Base-by-base conservation (phyloP, 2,329 filamentous ascomycete species). In the Verticillium longisporum region DNA sequence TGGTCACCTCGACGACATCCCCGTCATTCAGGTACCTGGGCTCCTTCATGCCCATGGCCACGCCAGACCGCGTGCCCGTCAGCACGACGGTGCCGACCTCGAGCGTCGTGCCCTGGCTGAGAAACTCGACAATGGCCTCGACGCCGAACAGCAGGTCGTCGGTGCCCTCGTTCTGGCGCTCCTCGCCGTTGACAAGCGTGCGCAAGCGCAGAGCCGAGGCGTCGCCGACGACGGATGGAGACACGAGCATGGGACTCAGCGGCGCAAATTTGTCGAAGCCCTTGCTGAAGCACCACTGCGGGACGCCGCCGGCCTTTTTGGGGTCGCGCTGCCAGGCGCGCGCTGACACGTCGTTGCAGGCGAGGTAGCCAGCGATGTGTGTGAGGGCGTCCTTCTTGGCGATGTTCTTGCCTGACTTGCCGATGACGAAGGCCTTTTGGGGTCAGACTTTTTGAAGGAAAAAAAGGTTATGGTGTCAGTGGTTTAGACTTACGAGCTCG, bases 271-370 rank as follows among this genome's bases (percentile, higher is more conserved):
- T 82, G 68, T 85, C 81, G 6, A 78, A 75, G 0, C 77, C 81
- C 68, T 85, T 85, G 58, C 81, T 82, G 61, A 85, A 80, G 64
- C 80, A 84, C 71, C 82, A 85, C 61, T 86, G 83, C 0, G 73
- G 73, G 4, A 74, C 71, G 2, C 69, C 68, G 6, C 74, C 74
- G 2, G 72, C 74, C 38, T 72, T 72, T 7, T 67, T 70, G 2
- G 83, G 81, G 57, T 86, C 82, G 32, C 80, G 69, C 67, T 86
- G 83, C 64, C 77, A 75, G 54, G 80, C 79, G 11, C 83, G 71
- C 0, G 81, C 80, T 0, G 82, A 83, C n/a, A 85, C 72, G 57
- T 85, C 83, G 65, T 86, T 85, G 54, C 81, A 75, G 41, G 65
- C 66, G 7, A 70, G 61, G 56, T 73, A 76, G 0, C 83, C 83